phyloP scores from a whole-genome alignment of 2,329 filamentous ascomycete species.

The Nemania diffusa region DNA sequence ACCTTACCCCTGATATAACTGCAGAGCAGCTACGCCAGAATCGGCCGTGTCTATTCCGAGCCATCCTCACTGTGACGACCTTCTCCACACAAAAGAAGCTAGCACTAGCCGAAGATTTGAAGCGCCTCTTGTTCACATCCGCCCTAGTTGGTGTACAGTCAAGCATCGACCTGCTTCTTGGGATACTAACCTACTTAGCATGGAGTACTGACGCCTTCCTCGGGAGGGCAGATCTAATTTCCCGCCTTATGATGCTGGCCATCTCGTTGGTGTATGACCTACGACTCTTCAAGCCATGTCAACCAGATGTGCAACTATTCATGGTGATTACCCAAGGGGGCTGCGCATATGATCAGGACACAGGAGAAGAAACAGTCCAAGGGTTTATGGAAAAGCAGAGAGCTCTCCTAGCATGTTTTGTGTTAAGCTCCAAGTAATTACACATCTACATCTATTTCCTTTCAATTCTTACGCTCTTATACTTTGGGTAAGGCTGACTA shows the following conservation, averaged over 20 bases:
- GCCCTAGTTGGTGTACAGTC: conserved; percentile 45
- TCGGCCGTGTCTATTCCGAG: conserved; percentile 50
- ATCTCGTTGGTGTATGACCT: conserved; percentile 53
- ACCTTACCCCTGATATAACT: conserved; percentile 45
- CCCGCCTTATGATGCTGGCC: conserved; percentile 52
- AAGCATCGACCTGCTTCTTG: conserved; percentile 51
- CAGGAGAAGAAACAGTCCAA: conserved; percentile 35
- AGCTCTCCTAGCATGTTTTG: conserved; percentile 48
- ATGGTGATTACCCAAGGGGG: conserved; percentile 49
- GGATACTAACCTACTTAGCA: conserved; percentile 51
- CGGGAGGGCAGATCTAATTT: conserved; percentile 46
- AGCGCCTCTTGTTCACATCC: conserved; percentile 46
- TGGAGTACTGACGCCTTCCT: conserved; percentile 53
- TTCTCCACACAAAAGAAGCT: conserved; percentile 47
- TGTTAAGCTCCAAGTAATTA: conserved; percentile 44
- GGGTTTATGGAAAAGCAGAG: conserved; percentile 44
- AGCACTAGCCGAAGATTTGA: conserved; percentile 46
- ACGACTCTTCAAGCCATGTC: conserved; percentile 48
- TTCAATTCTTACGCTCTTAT: background rate
- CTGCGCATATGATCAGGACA: conserved; percentile 30
- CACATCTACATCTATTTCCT: background rate
- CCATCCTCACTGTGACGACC: conserved; percentile 50
- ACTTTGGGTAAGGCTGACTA: background rate
- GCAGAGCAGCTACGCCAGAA: conserved; percentile 48
- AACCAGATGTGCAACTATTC: conserved; percentile 44